These are phyloP conservation scores for Corymbia citriodora DNA, from an alignment of 441 rosid genomes.

Conservation along the genomic window DNA sequence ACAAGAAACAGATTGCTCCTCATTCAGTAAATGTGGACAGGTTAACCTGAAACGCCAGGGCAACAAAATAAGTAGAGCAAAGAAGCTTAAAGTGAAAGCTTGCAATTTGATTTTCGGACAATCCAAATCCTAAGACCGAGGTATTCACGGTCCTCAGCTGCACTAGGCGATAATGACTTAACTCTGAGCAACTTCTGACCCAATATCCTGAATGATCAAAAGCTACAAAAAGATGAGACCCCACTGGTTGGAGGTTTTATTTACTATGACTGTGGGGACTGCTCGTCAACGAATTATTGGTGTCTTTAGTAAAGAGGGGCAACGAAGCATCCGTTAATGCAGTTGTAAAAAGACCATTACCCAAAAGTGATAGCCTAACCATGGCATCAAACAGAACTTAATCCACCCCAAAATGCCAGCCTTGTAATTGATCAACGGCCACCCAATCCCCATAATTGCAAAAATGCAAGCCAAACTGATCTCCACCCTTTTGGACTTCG, in stretches of 20 bases:
- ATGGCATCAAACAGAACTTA: slow-evolving; percentile 88
- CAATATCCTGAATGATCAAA: not conserved
- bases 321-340: not conserved
- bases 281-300: not conserved
- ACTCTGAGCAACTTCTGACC: not conserved
- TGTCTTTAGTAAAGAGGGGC: not conserved
- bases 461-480: slow-evolving; percentile 59
- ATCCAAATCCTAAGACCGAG: not conserved
- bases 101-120: too few relatives aligned
- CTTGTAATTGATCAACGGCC: slow-evolving; percentile 78
- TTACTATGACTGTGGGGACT: too few relatives aligned
- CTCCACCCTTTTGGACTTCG: slow-evolving; percentile 72
- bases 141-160: not conserved
- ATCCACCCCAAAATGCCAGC: slow-evolving; percentile 81
- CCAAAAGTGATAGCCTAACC: slow-evolving; percentile 95
- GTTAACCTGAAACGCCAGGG: not conserved
- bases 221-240: not conserved
- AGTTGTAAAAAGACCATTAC: slow-evolving; percentile 20
- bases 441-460: slow-evolving; percentile 56
- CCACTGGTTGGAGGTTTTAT: not conserved
- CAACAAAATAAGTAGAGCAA: not conserved
- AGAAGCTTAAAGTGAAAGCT: not conserved
- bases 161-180: not conserved
- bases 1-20: not conserved
- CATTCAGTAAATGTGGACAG: not conserved